These are phyloP conservation scores for Pisolithus marmoratus DNA, from an alignment of 768 basidiomycete species.

Conservation along the genomic window DNA sequence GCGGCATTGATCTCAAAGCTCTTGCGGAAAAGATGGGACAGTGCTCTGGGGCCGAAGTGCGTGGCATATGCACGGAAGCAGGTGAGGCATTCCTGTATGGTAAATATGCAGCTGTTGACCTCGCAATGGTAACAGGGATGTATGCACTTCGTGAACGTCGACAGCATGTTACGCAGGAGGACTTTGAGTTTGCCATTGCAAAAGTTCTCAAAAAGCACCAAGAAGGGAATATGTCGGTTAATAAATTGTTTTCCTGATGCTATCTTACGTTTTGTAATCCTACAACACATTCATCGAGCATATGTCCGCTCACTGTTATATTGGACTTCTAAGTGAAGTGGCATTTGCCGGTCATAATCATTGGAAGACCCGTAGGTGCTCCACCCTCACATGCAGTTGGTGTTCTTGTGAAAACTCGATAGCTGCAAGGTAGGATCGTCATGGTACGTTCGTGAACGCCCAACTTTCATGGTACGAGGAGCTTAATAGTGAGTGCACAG, in stretches of 20 bases:
- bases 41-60: slow-evolving; percentile 95
- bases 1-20: slow-evolving; percentile 94
- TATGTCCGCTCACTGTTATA: too few relatives aligned
- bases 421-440: too few relatives aligned
- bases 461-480: too few relatives aligned
- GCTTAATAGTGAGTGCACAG: too few relatives aligned
- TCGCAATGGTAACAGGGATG: slow-evolving; percentile 56
- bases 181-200: slow-evolving; percentile 97
- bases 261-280: neutral
- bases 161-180: slow-evolving; percentile 97
- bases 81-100: slow-evolving; percentile 38
- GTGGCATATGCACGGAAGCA: slow-evolving; percentile 97
- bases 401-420: too few relatives aligned
- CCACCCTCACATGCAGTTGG: too few relatives aligned
- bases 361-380: too few relatives aligned
- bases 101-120: neutral
- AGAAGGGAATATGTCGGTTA: slow-evolving; percentile 89
- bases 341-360: too few relatives aligned
- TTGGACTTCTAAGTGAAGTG: too few relatives aligned
- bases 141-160: slow-evolving; percentile 92
- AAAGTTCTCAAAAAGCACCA: slow-evolving; percentile 98
- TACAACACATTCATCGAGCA: neutral
- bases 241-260: slow-evolving; percentile 83
- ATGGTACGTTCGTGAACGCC: too few relatives aligned
- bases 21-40: slow-evolving; percentile 99